A percentile compares a stretch with the other conserved stretches of the same genome.
These are phyloP conservation scores for Crithidia thermophila DNA, from an alignment of 208 protist species.

Conservation along the genomic window DNA sequence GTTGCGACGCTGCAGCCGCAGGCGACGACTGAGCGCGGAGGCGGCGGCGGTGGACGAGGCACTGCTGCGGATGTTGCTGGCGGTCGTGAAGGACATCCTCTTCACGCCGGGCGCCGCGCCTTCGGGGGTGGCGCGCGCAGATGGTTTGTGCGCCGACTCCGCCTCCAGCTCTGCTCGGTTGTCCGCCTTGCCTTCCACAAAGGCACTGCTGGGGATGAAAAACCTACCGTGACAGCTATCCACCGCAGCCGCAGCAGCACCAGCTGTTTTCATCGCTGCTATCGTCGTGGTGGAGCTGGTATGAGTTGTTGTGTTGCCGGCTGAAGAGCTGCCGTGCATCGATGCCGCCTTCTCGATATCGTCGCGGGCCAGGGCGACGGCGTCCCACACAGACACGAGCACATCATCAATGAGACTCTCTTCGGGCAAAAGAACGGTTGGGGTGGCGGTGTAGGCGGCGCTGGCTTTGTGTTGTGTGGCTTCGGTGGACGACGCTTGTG, in stretches of 20 bases:
- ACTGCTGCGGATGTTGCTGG: not conserved
- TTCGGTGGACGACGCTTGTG: too few relatives aligned
- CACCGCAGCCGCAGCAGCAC: constrained; percentile 1
- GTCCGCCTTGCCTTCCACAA: constrained; percentile 62
- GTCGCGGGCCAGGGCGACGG: constrained; percentile 42
- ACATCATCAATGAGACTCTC: constrained; percentile 56
- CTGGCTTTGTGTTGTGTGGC: not conserved
- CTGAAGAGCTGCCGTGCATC: not conserved
- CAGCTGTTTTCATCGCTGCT: not conserved
- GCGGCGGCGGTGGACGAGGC: not conserved
- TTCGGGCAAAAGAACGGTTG: constrained; percentile 39
- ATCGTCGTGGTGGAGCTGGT: too few relatives aligned
- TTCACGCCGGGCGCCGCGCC: constrained; percentile 78
- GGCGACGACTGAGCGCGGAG: not conserved
- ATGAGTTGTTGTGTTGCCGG: too few relatives aligned
- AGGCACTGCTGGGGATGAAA: constrained; percentile 49
- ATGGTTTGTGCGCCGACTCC: constrained; percentile 13
- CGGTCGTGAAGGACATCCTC: constrained; percentile 9
- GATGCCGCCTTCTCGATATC: constrained; percentile 54
- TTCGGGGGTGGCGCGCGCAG: constrained; percentile 68
- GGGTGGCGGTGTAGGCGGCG: constrained; percentile 10
- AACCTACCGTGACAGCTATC: constrained; percentile 21
- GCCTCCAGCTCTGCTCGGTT: constrained; percentile 50
- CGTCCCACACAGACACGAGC: constrained; percentile 66
- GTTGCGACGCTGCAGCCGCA: constrained; percentile 4